Evolutionary conservation across 169 alveolate genomes (phyloP), one percentile per base, ranked within the genome.

Genomic region (Eimeria maxima): DNA sequence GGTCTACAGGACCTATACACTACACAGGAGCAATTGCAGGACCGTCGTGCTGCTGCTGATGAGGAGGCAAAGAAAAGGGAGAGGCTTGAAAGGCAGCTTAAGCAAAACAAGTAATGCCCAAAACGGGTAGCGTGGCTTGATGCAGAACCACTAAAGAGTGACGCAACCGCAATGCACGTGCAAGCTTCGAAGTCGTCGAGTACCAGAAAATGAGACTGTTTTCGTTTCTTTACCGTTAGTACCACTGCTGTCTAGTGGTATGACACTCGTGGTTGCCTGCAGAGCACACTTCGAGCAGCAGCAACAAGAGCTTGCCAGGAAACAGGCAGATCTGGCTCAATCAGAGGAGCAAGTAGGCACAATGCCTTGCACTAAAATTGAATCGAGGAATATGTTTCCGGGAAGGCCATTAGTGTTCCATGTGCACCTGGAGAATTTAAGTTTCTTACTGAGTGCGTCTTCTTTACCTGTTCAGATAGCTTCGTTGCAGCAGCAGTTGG

Each of bases 61-160:
- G 94, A 97, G 69, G 98, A 97, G 42, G 97, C 97, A 74, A 95
- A 97, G 60, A 97, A 97, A 84, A 95, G 95, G 76, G 97, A 97
- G 95, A 90, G 97, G 71, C 95, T 97, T 16, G 97, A 97, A 60
- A 97, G 97, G 45, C 97, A 97, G 67, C 93, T 96, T 20, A 96
- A 96, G 45, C 92, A 96, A 86, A 93, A 95, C 65, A 97, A 76
- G 81, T 76, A 84, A 67, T 94, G 95, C 50, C 45, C 60, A 14
- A 69, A 60, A 50, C 94, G 95, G 83, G 20, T 33, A 29, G 10
- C 44, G 44, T 16, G 60, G 16, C 57, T 42, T 20, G 0, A 14
- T 16, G 63, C 14, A 22, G 78, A 55, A 42, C 0, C 42, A 6
- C 4, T n/a, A 1, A 6, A 14, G 45, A 2, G 16, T 20, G n/a